Base-by-base conservation (phyloP, 75 land plant genomes). In the Isoetes taiwanensis region DNA sequence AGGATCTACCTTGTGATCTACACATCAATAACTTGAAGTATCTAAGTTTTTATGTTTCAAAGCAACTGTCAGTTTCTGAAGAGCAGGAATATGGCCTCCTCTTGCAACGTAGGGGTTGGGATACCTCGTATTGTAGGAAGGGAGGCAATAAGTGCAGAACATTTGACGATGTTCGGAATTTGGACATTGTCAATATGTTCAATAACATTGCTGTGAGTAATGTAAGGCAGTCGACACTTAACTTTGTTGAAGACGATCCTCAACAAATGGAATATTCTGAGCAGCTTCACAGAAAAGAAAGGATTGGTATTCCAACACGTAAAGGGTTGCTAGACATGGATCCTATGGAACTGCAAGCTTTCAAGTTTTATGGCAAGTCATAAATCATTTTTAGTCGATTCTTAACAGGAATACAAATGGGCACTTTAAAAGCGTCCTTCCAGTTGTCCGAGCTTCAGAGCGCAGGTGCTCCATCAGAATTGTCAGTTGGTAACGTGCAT, bases 271-370 rank as follows among this genome's bases (percentile, higher is more conserved):
- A 72, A 11, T 64, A 66, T 28, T 32, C 24, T 12, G 78, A 75
- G 42, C 16, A 46, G 2, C 41, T 58, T 9, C 57, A 52, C 17
- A 62, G 79, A 31, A 76, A 73, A 53, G 75, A 78, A 28, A 37
- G 72, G 43, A 63, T 64, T 25, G 81, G 78, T 35, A 30, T 16
- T 11, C 6, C 32, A 16, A 67, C 56, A 32, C 67, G 69, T 4
- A 73, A 76, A 21, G 88, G 85, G 3, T 60, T 72, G 41, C 56
- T 86, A n/a, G 46, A 59, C 4, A 58, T 91, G 17, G 35, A 76
- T 48, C 86, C 96, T 24, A 94, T 94, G 99, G 96, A 89, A 65
- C 73, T 94, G 61, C 86, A 80, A 58, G 90, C 96, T 33, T 89
- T 74, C 73, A 88, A 94, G 54, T 43, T 94, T n/a, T n/a, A n/a